Conservation (phyloP, 2,329 filamentous ascomycete genomes). For the Colletotrichum lentis region DNA sequence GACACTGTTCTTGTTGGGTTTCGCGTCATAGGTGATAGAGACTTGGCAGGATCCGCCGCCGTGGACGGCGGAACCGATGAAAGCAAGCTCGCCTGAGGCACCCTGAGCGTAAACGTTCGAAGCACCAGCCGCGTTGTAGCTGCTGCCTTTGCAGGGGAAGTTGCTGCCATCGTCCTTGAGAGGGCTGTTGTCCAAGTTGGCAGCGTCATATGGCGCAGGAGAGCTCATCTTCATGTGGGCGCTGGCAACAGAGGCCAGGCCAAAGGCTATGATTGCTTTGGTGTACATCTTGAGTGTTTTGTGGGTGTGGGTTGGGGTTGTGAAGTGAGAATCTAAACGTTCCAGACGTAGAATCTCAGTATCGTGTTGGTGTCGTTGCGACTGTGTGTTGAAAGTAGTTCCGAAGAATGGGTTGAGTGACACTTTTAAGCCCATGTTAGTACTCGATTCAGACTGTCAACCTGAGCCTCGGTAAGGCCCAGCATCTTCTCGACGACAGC, state of each 20-base stretch:
- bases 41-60: constrained; percentile 94
- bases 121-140: constrained; percentile 55
- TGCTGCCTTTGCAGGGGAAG: constrained; percentile 81
- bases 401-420: constrained; percentile 28
- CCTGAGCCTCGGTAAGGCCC: constrained; percentile 1
- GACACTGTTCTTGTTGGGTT: constrained; percentile 69
- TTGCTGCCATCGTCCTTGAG: constrained; percentile 67
- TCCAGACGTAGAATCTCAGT: constrained; percentile 50
- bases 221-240: constrained; percentile 80
- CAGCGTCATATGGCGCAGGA: constrained; percentile 68
- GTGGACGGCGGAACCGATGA: constrained; percentile 79
- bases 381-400: constrained; percentile 22
- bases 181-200: constrained; percentile 66
- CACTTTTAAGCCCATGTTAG: constrained; percentile 33
- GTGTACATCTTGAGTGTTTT: constrained; percentile 63
- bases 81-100: constrained; percentile 65
- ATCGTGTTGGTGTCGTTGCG: constrained; percentile 34
- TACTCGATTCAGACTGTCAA: constrained; percentile 9
- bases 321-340: constrained; percentile 47
- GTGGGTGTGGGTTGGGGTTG: constrained; percentile 37
- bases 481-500: constrained; percentile 30
- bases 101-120: constrained; percentile 72
- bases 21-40: constrained; percentile 79
- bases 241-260: constrained; percentile 66
- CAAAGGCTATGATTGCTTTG: constrained; percentile 60